phyloP scores from a whole-genome alignment of 2,329 filamentous ascomycete genomes.

The Nectriaceae sp. region DNA sequence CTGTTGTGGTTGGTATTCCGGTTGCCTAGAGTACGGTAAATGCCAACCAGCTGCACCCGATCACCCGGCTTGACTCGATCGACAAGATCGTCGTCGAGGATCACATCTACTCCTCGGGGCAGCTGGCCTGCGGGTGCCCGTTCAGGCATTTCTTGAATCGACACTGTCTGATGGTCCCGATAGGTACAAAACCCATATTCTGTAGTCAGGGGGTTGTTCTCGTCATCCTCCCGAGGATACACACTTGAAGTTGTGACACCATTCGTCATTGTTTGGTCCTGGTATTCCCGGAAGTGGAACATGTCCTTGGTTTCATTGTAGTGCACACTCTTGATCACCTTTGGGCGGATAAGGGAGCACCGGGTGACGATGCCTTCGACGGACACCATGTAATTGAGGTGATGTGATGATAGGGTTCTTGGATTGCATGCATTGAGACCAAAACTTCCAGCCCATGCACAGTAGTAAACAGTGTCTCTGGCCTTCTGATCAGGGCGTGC shows the following conservation, averaged over 20 bases:
- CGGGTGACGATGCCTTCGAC: slow-evolving; percentile 97
- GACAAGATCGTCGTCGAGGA: slow-evolving; percentile 94
- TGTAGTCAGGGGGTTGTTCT: slow-evolving; percentile 88
- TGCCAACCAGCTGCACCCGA: slow-evolving; percentile 93
- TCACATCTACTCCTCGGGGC: slow-evolving; percentile 92
- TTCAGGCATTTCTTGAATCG: slow-evolving; percentile 99
- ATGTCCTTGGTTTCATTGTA: slow-evolving; percentile 86
- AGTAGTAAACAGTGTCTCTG: slow-evolving; percentile 87
- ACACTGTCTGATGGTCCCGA: slow-evolving; percentile 95
- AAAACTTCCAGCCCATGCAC: slow-evolving; percentile 95
- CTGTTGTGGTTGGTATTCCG: slow-evolving; percentile 88
- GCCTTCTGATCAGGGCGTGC: slow-evolving; percentile 74
- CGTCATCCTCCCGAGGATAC: slow-evolving; percentile 90
- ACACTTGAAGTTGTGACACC: slow-evolving; percentile 87
- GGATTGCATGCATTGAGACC: slow-evolving; percentile 95
- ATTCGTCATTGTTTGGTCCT: slow-evolving; percentile 96
- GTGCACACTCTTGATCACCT: slow-evolving; percentile 97
- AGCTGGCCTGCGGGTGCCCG: slow-evolving; percentile 92
- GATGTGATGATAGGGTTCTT: slow-evolving; percentile 82
- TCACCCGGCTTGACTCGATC: slow-evolving; percentile 95
- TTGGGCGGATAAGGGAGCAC: slow-evolving; percentile 91
- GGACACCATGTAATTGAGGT: slow-evolving; percentile 96
- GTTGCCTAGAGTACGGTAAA: slow-evolving; percentile 92
- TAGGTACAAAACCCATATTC: slow-evolving; percentile 97
- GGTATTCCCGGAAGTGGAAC: slow-evolving; percentile 88